A percentile compares a stretch with the other conserved stretches of the same genome.
Conservation (phyloP, 305 asterid genomes). For the Andrographis paniculata region DNA sequence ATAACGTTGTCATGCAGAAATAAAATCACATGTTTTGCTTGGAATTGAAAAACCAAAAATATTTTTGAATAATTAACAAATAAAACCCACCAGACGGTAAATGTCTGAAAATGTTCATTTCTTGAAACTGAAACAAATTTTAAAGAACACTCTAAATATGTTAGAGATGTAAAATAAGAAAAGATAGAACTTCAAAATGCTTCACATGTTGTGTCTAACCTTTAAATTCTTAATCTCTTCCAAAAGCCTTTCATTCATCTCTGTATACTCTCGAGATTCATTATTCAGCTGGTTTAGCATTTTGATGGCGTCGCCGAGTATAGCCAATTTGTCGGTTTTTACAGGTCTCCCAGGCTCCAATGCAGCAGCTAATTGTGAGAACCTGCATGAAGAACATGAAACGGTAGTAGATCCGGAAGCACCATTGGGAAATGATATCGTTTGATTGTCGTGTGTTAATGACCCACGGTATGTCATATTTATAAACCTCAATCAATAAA, state of each 20-base stretch:
- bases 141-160: not conserved
- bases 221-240: slow-evolving; percentile 65
- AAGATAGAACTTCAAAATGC: not conserved
- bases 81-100: no score
- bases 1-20: no score
- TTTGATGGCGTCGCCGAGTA: slow-evolving; percentile 68
- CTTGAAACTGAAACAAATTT: not conserved
- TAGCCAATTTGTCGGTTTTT: slow-evolving; percentile 61
- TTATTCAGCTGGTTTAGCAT: slow-evolving; percentile 43
- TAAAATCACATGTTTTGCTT: no score
- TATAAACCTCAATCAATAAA: no score
- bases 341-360: slow-evolving; percentile 65
- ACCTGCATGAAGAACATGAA: slow-evolving; percentile 33
- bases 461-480: not conserved
- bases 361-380: slow-evolving; percentile 47
- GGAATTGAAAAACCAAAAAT: no score
- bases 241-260: slow-evolving; percentile 45
- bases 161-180: not conserved
- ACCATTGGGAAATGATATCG: not conserved
- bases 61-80: no score
- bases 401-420: not conserved
- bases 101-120: no score
- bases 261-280: slow-evolving; percentile 46
- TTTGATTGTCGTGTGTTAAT: not conserved
- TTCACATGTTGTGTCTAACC: slow-evolving; percentile 16